Evolutionary conservation across 306 rosid species (phyloP), one percentile per base, ranked within the genome.

Genomic region (Lithocarpus polystachyus): DNA sequence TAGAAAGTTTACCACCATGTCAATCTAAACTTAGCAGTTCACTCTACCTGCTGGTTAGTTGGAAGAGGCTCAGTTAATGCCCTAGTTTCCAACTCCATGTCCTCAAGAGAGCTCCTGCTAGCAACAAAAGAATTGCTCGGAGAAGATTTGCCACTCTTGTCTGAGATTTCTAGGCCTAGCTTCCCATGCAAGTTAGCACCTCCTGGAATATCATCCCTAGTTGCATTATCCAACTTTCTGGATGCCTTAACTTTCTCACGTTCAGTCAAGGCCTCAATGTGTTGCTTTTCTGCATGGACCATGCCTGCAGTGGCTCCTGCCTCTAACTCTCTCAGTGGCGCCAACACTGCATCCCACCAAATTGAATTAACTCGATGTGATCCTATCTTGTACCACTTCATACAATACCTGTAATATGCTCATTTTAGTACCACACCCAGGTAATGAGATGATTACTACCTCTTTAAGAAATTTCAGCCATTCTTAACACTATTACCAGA

Each of bases 31-130:
- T 40, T 68, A 69, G 28, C 80, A 68, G 68, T 70, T 43, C 73
- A 82, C 79, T 72, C 62, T 67, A 92, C 97, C 97, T 89, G 97
- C 80, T 94, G 99, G 84, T 94, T 94, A 45, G 97, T 91, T 75
- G 99, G 99, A 85, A 94, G 97, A 81, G 97, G 95, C 85, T 94
- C 99, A n/a, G 99, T 94, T 73, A 92, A 88, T 82, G 97, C 97
- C 85, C 95, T 87, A 73, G 97, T 92, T 91, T 94, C 95, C 79
- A 94, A 92, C 80, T 94, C 99, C 85, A 94, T 80, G 73, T 94
- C 99, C 89, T 94, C 99, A 48, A 94, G 90, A 80, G 89, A 85
- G 82, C 88, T 83, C 72, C 95, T 84, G 13, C 93, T 74, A 84
- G 84, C 88, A 78, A 73, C 78, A 79, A 64, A 80, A 48, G 88